Conservation (phyloP, 352 stramenopile genomes). For the Paralagenidium karlingii region DNA sequence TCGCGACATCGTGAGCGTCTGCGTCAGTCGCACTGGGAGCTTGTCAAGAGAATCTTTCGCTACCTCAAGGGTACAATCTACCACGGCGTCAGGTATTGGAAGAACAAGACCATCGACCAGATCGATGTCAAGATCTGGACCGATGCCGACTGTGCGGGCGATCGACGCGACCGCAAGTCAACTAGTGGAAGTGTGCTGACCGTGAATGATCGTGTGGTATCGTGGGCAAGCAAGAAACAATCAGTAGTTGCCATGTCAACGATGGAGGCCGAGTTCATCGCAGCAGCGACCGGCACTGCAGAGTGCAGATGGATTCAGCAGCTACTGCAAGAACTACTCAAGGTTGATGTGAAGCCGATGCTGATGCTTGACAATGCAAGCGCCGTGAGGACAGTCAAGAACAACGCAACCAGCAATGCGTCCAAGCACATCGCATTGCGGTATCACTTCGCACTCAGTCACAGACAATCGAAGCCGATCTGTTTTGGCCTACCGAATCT, state of each 20-base stretch:
- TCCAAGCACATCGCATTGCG: slow-evolving; percentile 17
- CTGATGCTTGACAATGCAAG: too few species aligned
- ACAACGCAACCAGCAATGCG: slow-evolving; percentile 8
- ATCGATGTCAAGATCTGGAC: background rate
- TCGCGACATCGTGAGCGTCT: background rate
- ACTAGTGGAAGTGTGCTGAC: background rate
- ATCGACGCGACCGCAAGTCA: background rate
- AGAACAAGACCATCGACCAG: background rate
- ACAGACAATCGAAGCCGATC: too few species aligned
- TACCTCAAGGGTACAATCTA: slow-evolving; percentile 1
- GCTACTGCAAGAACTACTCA: too few species aligned
- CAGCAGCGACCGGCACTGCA: too few species aligned
- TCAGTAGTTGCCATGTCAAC: background rate
- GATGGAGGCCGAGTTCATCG: background rate
- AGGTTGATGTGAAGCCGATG: too few species aligned
- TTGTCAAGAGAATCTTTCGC: background rate
- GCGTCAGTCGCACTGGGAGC: background rate
- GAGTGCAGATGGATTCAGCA: too few species aligned
- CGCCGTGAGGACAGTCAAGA: too few species aligned
- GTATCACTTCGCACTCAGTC: slow-evolving; percentile 10
- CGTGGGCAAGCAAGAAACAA: background rate
- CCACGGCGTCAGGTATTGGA: background rate
- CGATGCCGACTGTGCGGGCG: background rate
- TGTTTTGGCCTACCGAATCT: too few species aligned
- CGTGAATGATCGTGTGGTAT: background rate